Evolutionary conservation across 2,329 filamentous ascomycete genomes (phyloP), one percentile per base, ranked within the genome.

Genomic region (Malbranchea zuffiana): DNA sequence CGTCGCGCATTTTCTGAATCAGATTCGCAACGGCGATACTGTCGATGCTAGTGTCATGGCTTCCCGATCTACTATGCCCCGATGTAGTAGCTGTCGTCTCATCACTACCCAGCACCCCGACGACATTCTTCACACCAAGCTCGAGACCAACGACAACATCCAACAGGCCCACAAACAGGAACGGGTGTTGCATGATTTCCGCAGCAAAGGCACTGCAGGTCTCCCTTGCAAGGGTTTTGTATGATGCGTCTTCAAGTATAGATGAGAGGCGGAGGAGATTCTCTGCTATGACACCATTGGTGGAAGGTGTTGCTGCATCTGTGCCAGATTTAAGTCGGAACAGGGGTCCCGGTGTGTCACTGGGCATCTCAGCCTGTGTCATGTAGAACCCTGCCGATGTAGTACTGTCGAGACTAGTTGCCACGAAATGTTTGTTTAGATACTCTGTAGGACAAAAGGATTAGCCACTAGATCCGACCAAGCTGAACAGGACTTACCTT

Each of bases 281-380:
- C 11, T 75, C 72, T 0, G 84, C 82, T n/a, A 82, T 81, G 4
- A 88, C 74, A 25, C 84, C 85, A 54, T 98, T 98, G 35, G 83
- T 81, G 0, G 85, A 90, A 1, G 90, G 90, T 42, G 90, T 80
- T 1, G 85, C 80, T 4, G 84, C 84, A 58, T 98, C 90, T 72
- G 95, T 95, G 46, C 86, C 90, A 44, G 92, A 85, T 61, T 98
- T 98, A 33, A 95, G 72, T 16, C 88, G 80, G 42, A 96, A 74
- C 41, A 95, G 79, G 10, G 60, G 59, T 6, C 54, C 52, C 0
- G 60, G 60, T 18, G 80, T 72, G 50, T 86, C 75, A 0, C 76
- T 65, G 6, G 79, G 75, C 27, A 69, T 60, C 8, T 41, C 62
- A 5, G 59, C 58, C 2, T 59, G 56, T 1, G 62, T 60, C 30